Evolutionary conservation across 495 filamentous ascomycete genomes (phyloP).

Genomic region (Glarea lozoyensis): DNA sequence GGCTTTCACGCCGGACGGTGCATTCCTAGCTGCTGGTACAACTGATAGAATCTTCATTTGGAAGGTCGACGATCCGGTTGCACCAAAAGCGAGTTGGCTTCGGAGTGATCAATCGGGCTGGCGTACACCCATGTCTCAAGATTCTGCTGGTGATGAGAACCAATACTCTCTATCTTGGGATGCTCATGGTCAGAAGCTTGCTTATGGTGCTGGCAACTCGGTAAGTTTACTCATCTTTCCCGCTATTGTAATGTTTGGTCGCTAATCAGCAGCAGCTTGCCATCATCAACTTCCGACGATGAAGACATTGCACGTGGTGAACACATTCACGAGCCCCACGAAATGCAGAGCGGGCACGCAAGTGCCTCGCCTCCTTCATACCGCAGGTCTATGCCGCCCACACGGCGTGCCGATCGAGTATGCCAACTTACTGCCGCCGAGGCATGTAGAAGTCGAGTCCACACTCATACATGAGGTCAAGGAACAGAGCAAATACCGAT

Average conservation of each 20-base stretch:
- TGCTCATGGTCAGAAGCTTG: constrained; percentile 62
- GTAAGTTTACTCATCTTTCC: constrained; percentile 33
- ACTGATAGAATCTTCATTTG: constrained; percentile 58
- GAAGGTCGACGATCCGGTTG: constrained; percentile 57
- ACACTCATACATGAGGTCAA: no score
- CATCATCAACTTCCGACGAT: constrained; percentile 17
- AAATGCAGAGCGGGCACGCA: no score
- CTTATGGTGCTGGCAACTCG: constrained; percentile 59
- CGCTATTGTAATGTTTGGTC: background rate
- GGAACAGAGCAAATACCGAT: no score
- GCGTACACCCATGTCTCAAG: constrained; percentile 37
- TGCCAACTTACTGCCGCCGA: no score
- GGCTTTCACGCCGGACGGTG: constrained; percentile 65
- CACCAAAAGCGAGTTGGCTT: constrained; percentile 58
- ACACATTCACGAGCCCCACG: no score
- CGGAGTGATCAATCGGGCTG: constrained; percentile 36
- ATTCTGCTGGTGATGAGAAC: constrained; percentile 36
- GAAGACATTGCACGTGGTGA: constrained; percentile 2
- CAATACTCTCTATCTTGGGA: constrained; percentile 65
- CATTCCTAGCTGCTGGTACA: constrained; percentile 59
- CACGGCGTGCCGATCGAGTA: no score
- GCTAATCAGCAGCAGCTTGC: constrained; percentile 10
- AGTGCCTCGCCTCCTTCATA: no score
- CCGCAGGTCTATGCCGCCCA: no score
- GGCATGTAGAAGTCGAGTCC: no score